Evolutionary conservation across 2,329 filamentous ascomycete species (phyloP).

Genomic region (Cladophialophora psammophila): DNA sequence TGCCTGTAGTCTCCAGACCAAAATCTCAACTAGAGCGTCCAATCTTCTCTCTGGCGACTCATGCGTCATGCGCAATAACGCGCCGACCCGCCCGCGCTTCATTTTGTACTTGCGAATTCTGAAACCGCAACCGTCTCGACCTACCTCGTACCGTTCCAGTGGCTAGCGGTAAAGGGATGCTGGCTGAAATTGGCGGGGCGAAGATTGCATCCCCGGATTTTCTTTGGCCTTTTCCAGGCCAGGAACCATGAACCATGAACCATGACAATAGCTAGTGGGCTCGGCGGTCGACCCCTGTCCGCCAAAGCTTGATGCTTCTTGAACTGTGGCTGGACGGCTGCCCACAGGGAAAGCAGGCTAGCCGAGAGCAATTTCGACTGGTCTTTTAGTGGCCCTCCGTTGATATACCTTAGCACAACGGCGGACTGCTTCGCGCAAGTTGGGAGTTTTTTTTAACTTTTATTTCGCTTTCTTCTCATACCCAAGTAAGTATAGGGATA

Average conservation of each 20-base stretch:
- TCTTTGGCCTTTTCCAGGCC: neutral
- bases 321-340: neutral
- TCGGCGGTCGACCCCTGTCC: neutral
- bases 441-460: neutral
- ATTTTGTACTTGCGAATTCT: neutral
- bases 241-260: neutral
- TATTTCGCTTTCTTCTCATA: conserved; percentile 1
- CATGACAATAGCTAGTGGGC: neutral
- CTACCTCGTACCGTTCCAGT: neutral
- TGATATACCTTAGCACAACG: neutral
- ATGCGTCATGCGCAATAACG: neutral
- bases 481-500: neutral
- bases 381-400: neutral
- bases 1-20: neutral
- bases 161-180: neutral
- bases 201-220: neutral
- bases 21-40: neutral
- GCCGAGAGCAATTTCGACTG: neutral
- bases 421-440: neutral
- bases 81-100: neutral
- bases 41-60: neutral
- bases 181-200: neutral
- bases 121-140: neutral
- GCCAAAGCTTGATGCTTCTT: neutral
- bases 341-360: neutral